Conservation (phyloP, 1,284 basidiomycete genomes). For the Singerocomus rubriflavus region DNA sequence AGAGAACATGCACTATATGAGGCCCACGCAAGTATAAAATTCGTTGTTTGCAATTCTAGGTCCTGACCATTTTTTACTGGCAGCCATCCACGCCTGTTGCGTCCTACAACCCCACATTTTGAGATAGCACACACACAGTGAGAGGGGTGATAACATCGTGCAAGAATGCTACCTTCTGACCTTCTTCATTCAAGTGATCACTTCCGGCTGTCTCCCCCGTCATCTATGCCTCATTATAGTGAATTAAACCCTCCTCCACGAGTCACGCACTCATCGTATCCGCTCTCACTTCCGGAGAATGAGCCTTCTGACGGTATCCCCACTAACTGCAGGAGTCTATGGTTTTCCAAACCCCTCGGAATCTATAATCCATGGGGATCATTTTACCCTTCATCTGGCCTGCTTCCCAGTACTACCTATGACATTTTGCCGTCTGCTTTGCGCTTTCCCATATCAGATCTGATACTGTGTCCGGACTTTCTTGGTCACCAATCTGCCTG, state of each 20-base stretch:
- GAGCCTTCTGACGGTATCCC: not conserved
- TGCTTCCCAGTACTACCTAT: not conserved
- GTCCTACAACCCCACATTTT: not conserved
- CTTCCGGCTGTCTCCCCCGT: not conserved
- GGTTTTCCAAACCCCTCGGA: conserved; percentile 1
- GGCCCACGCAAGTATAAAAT: conserved; percentile 10
- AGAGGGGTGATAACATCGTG: conserved; percentile 3
- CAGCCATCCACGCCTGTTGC: conserved; percentile 10
- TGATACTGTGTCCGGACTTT: not conserved
- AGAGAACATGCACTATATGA: not conserved
- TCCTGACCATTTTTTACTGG: conserved; percentile 4
- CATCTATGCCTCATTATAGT: not conserved
- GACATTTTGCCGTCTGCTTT: not conserved
- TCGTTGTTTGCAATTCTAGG: not conserved
- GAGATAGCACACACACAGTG: conserved; percentile 8
- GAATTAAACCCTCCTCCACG: not conserved
- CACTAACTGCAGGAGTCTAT: not conserved
- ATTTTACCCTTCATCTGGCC: not conserved
- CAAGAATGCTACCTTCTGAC: not conserved
- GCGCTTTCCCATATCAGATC: not conserved
- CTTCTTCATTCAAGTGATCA: conserved; percentile 6
- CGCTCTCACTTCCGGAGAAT: not conserved
- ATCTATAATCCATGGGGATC: conserved; percentile 7
- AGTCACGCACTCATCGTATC: not conserved
- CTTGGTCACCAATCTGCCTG: conserved; percentile 3